Conservation (phyloP, 202 grass and related monocot species). For the Panicum hallii region DNA sequence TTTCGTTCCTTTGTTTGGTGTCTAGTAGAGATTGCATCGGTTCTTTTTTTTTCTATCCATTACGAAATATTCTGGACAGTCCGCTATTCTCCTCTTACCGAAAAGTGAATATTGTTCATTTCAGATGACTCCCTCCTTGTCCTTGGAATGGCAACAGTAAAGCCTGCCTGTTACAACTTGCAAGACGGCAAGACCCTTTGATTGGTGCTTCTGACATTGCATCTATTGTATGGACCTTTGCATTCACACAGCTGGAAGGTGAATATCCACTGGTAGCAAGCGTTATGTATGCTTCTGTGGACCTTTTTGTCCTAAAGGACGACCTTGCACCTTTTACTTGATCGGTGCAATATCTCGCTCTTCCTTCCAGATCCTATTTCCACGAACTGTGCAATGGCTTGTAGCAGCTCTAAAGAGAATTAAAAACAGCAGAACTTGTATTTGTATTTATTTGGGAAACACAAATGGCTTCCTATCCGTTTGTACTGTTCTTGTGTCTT, state of each 20-base stretch:
- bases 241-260: neutral
- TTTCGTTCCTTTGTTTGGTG: neutral
- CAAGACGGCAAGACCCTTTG: too few species aligned
- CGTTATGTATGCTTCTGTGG: neutral
- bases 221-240: neutral
- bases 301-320: neutral
- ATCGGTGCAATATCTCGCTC: neutral
- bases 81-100: neutral
- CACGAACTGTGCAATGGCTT: neutral
- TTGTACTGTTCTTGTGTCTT: neutral
- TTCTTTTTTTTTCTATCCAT: neutral
- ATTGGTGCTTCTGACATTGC: neutral
- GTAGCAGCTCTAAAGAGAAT: neutral
- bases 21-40: neutral
- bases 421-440: neutral
- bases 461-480: neutral
- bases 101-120: neutral
- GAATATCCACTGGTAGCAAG: neutral
- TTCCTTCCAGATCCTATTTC: neutral
- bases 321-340: neutral
- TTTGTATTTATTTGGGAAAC: neutral
- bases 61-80: neutral
- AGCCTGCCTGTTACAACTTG: too few species aligned
- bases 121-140: neutral
- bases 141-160: neutral